Base-by-base conservation (phyloP, 2,329 filamentous ascomycete genomes). In the Fonsecaea multimorphosa region DNA sequence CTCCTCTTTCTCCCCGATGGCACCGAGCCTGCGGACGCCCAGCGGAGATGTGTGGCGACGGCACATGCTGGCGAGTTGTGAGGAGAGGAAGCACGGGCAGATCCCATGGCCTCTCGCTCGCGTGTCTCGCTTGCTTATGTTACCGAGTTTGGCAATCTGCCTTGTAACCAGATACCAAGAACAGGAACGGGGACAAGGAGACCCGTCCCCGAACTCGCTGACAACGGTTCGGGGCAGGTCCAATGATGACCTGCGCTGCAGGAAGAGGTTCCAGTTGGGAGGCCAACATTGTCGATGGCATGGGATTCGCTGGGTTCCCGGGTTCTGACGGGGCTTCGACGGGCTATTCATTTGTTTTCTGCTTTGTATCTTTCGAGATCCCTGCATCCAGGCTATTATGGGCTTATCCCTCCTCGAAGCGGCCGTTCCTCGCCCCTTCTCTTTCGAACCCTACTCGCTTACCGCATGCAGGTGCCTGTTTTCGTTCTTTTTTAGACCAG, bases 401-500 rank as follows among this genome's bases (percentile, higher is more conserved):
- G 38, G 38, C n/a, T 40, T 40, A 40, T 40, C 16, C 38, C 16
- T 44, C 36, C 6, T 32, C 32, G 36, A 22, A 2, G 56, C 16
- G 16, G 40, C 38, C n/a, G 14, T 40, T n/a, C 16, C 38, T 19
- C 3, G 9, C 36, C 12, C 2, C 7, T 16, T 34, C 19, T 46
- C 7, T 40, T 38, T 29, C 22, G 14, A 7, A 14, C 29, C 31
- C 44, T 52, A 1, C 58, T 60, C 58, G 58, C 44, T 60, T 60
- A 60, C 58, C 58, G 58, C 44, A 29, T 60, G 58, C 44, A 53
- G 31, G 58, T 52, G 5, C 14, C 58, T 52, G 31, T 51, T 60
- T 51, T 38, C 34, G 36, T 32, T 31, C 22, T 27, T 29, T 40
- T 4, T 3, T n/a, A 3, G 16, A 2, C 38, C 4, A 38, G 36